Conservation (phyloP, 2,329 filamentous ascomycete species). For the Aureobasidium vineae region DNA sequence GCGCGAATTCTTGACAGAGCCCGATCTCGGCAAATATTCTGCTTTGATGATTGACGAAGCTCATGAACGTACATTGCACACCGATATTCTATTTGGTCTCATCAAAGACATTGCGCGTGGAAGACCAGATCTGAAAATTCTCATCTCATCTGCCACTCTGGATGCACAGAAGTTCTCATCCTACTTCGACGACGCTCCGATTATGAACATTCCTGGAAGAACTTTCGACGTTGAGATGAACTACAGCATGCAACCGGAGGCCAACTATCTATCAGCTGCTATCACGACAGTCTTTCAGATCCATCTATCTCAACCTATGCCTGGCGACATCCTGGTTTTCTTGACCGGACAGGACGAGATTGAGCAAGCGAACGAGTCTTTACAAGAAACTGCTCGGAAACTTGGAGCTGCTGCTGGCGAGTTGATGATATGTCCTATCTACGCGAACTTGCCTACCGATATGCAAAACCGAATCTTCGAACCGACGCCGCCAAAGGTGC, state of each 20-base stretch:
- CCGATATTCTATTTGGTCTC: slow-evolving; percentile 83
- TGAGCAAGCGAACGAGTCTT: slow-evolving; percentile 76
- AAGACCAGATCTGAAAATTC: slow-evolving; percentile 78
- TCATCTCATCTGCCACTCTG: slow-evolving; percentile 94
- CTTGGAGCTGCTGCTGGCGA: slow-evolving; percentile 81
- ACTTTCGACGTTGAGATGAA: slow-evolving; percentile 88
- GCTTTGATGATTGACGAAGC: slow-evolving; percentile 97
- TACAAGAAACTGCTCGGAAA: slow-evolving; percentile 83
- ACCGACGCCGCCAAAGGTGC: slow-evolving; percentile 76
- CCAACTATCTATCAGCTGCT: slow-evolving; percentile 87
- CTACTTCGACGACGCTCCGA: slow-evolving; percentile 89
- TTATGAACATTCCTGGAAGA: slow-evolving; percentile 91
- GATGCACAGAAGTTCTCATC: slow-evolving; percentile 88
- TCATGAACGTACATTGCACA: slow-evolving; percentile 88
- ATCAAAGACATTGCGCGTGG: slow-evolving; percentile 85
- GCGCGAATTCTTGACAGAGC: slow-evolving; percentile 85
- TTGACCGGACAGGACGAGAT: slow-evolving; percentile 97
- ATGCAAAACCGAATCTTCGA: slow-evolving; percentile 93
- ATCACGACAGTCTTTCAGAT: slow-evolving; percentile 96
- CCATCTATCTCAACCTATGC: slow-evolving; percentile 74
- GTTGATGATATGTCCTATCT: slow-evolving; percentile 88
- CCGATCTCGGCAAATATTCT: slow-evolving; percentile 76
- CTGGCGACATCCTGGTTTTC: slow-evolving; percentile 89
- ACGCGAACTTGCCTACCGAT: slow-evolving; percentile 88
- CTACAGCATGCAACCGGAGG: slow-evolving; percentile 86